These are phyloP conservation scores for Cryptococcus wingfieldii DNA, from an alignment of 1,284 basidiomycete genomes.

Conservation along the genomic window DNA sequence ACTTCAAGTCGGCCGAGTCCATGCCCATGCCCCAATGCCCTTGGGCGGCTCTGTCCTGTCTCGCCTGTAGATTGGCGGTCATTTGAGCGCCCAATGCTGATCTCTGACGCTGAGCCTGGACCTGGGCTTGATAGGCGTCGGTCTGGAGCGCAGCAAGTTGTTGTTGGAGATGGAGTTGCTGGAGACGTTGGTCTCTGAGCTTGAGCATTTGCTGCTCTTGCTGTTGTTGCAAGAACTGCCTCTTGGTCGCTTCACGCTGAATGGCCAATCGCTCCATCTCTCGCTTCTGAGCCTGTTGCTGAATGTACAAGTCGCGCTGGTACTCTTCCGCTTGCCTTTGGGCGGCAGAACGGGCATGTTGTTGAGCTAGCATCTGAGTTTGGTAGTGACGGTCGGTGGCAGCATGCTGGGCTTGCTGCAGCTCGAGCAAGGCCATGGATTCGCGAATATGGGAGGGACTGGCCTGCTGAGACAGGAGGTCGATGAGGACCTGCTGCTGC, in stretches of 20 bases:
- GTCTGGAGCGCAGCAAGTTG: constrained; percentile 15
- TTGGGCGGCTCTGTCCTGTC: constrained; percentile 9
- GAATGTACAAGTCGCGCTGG: constrained; percentile 14
- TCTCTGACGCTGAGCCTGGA: constrained; percentile 11
- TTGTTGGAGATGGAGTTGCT: constrained; percentile 20
- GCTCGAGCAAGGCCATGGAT: constrained; percentile 22
- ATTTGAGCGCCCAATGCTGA: constrained; percentile 26
- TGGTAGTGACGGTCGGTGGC: constrained; percentile 14
- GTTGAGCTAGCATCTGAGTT: constrained; percentile 10
- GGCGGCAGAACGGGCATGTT: constrained; percentile 13
- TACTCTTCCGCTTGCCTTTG: constrained; percentile 9
- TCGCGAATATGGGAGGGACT: constrained; percentile 22
- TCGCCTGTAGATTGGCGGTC: constrained; percentile 22
- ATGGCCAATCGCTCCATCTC: constrained; percentile 14
- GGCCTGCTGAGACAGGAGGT: constrained; percentile 15
- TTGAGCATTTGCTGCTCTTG: constrained; percentile 13
- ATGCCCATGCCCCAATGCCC: constrained; percentile 5
- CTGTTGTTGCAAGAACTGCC: constrained; percentile 11
- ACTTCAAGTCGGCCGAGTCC: constrained; percentile 25
- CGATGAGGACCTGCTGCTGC: constrained; percentile 18
- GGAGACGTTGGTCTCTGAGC: constrained; percentile 13
- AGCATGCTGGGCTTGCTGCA: constrained; percentile 26
- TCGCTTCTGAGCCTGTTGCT: constrained; percentile 9
- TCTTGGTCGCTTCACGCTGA: constrained; percentile 10
- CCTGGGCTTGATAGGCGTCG: constrained; percentile 8